phyloP scores from a whole-genome alignment of 23 red algal species.

The Gracilaria domingensis region DNA sequence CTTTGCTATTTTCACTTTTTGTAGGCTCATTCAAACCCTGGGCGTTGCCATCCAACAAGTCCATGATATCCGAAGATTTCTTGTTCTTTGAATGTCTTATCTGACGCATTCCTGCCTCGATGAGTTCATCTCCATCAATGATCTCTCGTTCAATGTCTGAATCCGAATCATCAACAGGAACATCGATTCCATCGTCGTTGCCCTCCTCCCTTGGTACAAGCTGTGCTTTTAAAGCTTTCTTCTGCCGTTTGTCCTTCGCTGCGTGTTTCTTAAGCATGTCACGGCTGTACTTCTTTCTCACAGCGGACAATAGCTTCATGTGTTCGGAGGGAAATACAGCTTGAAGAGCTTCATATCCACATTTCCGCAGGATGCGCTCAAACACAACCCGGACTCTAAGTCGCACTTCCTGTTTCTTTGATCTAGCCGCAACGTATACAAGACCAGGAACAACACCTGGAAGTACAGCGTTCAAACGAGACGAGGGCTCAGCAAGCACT shows the following conservation, averaged over 20 bases:
- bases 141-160: slow-evolving; percentile 76
- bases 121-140: slow-evolving; percentile 60
- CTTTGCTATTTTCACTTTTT: background rate
- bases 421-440: slow-evolving; percentile 60
- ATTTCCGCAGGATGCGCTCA: slow-evolving; percentile 79
- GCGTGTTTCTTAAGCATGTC: slow-evolving; percentile 63
- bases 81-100: background rate
- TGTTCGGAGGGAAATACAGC: slow-evolving; percentile 78
- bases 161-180: slow-evolving; percentile 53
- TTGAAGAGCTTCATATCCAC: slow-evolving; percentile 65
- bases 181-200: background rate
- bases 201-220: slow-evolving; percentile 3
- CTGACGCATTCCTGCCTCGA: background rate
- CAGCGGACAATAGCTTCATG: slow-evolving; percentile 62
- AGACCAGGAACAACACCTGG: slow-evolving; percentile 75
- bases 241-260: slow-evolving; percentile 14
- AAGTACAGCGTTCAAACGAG: slow-evolving; percentile 48
- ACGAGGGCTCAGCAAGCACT: slow-evolving; percentile 24
- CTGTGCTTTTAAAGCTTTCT: background rate
- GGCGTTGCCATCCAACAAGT: slow-evolving; percentile 38
- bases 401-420: slow-evolving; percentile 77
- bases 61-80: slow-evolving; percentile 26
- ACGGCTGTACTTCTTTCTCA: slow-evolving; percentile 79
- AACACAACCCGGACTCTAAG: slow-evolving; percentile 85
- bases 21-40: background rate